Base-by-base conservation (phyloP, 129 eudicot genomes). In the Flaveria linearis region DNA sequence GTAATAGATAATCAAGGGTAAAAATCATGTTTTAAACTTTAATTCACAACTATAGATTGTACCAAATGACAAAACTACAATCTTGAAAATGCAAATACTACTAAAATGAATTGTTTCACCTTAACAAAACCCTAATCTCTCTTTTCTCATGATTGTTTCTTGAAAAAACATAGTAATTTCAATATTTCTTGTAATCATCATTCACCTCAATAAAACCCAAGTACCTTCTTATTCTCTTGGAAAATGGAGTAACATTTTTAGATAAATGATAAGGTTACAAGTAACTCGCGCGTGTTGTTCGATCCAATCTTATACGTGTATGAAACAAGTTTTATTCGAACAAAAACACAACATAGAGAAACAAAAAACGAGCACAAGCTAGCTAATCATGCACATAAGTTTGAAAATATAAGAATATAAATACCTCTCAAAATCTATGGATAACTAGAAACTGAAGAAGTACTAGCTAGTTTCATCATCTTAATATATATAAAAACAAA, bases 401-500 rank as follows among this genome's bases (percentile, higher is more conserved):
- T 50, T 11, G 23, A 62, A 22, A 22, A 52, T 72, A 41, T 12
- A 9, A 39, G 74, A 64, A 51, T 80, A 72, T 22, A 26, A 64
- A 67, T 62, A 45, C 11, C 75, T 45, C 65, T 74, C 75, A 65
- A 42, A 53, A 68, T 36, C 68, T 49, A 49, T 0, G 18, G 36
- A 30, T 73, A 73, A 45, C 55, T 73, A 67, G 53, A 73, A 61
- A 36, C 7, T 36, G 41, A 36, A 79, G 14, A 79, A 79, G 69
- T 67, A 74, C 64, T 74, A 45, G 84, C 82, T 78, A 69, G 63
- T 76, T 79, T 79, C 79, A 74, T 73, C 79, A 30, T 55, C 80
- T 80, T 51, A 30, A 73, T 63, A 61, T 36, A 52, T 13, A 36
- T 23, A 26, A 52, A 76, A 68, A 61, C 22, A 52, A 13, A 36